phyloP scores from a whole-genome alignment of 306 rosid genomes.

The Sechiopsis laciniata region DNA sequence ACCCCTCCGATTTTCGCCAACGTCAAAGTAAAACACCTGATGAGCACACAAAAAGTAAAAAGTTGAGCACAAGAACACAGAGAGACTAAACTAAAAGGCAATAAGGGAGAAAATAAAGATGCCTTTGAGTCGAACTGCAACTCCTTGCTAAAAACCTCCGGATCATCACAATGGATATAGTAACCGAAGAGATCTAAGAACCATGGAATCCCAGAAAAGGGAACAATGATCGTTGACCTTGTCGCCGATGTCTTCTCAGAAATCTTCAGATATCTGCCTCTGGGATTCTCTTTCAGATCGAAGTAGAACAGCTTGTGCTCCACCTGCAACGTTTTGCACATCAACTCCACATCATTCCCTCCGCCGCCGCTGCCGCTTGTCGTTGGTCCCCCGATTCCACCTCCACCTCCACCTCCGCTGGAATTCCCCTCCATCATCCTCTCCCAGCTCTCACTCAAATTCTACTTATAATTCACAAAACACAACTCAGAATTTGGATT shows the following conservation, averaged over 20 bases:
- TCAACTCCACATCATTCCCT: constrained; percentile 78
- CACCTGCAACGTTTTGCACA: constrained; percentile 93
- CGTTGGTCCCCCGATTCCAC: constrained; percentile 28
- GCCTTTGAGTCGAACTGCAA: constrained; percentile 96
- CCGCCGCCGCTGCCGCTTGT: constrained; percentile 32
- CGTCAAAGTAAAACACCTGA: constrained; percentile 92
- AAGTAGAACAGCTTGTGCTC: constrained; percentile 98
- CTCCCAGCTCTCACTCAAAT: background rate
- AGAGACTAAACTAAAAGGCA: background rate
- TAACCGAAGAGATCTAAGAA: constrained; percentile 97
- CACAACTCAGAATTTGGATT: background rate
- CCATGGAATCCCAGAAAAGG: constrained; percentile 94
- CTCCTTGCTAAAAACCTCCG: constrained; percentile 93
- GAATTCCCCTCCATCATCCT: constrained; percentile 66
- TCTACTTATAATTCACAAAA: background rate
- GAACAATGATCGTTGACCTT: constrained; percentile 96
- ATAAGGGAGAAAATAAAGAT: background rate
- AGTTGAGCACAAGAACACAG: background rate
- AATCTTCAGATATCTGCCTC: constrained; percentile 91
- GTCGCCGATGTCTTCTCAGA: constrained; percentile 98
- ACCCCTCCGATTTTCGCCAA: constrained; percentile 98
- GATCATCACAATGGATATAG: constrained; percentile 85
- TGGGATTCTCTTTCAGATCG: constrained; percentile 98
- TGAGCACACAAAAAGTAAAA: constrained; percentile 9
- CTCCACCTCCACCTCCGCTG: constrained; percentile 25